Conservation (phyloP, 179 eudicot genomes). For the Spinacia oleracea region DNA sequence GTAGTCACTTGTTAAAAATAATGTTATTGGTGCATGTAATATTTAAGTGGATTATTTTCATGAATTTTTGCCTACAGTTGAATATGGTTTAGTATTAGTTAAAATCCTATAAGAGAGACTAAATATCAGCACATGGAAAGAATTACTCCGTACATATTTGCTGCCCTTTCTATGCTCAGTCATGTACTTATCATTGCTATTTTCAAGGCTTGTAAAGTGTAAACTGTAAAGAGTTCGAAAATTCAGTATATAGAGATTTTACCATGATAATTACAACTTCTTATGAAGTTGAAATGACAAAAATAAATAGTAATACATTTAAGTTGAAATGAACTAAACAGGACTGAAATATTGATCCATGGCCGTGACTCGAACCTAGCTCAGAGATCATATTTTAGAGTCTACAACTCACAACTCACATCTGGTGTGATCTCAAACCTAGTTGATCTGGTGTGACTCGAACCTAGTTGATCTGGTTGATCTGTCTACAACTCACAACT, state of each 20-base stretch:
- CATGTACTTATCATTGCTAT: neutral
- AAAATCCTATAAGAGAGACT: neutral
- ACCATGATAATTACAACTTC: neutral
- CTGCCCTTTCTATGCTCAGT: neutral
- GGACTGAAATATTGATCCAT: no score
- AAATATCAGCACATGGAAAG: conserved; percentile 12
- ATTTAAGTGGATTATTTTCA: neutral
- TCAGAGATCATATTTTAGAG: no score
- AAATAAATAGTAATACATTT: no score
- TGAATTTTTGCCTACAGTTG: neutral
- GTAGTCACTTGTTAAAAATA: no score
- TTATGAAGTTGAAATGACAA: neutral
- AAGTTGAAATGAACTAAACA: no score
- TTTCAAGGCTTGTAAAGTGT: neutral
- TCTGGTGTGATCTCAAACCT: no score
- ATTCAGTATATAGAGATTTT: no score
- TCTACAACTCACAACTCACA: no score
- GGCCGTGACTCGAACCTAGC: neutral
- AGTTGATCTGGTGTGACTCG: no score
- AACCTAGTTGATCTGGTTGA: no score
- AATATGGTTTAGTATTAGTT: neutral
- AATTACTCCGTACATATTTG: neutral
- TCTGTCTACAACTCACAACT: no score
- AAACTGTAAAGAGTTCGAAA: neutral
- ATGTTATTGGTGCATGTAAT: no score